Base-by-base conservation (phyloP, 768 basidiomycete genomes). In the Leccinum ochraceum region DNA sequence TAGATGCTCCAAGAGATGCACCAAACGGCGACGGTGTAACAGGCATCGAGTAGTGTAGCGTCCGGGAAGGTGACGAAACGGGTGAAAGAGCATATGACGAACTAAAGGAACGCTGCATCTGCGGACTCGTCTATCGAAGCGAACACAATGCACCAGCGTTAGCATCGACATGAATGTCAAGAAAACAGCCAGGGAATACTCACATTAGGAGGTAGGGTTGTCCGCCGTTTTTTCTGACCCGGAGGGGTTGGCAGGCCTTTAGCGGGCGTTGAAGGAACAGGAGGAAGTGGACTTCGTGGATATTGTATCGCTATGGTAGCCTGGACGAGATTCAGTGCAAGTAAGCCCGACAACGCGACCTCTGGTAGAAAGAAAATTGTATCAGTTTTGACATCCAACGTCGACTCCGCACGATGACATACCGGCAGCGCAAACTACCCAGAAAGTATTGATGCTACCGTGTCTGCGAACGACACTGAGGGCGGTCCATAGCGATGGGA, bases 21-120 rank as follows among this genome's bases (percentile, higher is more conserved):
- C 76, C 61, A 60, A 77, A 65, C 0, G 78, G 75, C n/a, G 79
- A 76, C 0, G 78, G 71, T 2, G 77, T 76, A 24, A 76, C 77
- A 16, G 74, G 74, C 63, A 74, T 71, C 26, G 74, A 68, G 59
- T 74, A 75, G 3, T 71, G 67, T 58, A 74, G 53, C 42, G 72
- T 76, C 24, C 70, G 74, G 24, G 74, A 74, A 30, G 68, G 75
- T 1, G 74, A 74, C 59, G 72, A 76, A 14, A 58, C 63, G 24
- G 69, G 73, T 57, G 73, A 74, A 36, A 59, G 42, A 52, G 66
- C 66, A 58, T 75, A 71, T 66, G 72, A 71, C 51, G 74, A 66
- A 53, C 63, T 51, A 48, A 73, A 67, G 24, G 74, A 68, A 32
- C 70, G 68, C 44, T 75, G 74, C 1, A 58, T 42, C 50, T 70